phyloP scores from a whole-genome alignment of 495 filamentous ascomycete species.

The Lophiotrema nucula region DNA sequence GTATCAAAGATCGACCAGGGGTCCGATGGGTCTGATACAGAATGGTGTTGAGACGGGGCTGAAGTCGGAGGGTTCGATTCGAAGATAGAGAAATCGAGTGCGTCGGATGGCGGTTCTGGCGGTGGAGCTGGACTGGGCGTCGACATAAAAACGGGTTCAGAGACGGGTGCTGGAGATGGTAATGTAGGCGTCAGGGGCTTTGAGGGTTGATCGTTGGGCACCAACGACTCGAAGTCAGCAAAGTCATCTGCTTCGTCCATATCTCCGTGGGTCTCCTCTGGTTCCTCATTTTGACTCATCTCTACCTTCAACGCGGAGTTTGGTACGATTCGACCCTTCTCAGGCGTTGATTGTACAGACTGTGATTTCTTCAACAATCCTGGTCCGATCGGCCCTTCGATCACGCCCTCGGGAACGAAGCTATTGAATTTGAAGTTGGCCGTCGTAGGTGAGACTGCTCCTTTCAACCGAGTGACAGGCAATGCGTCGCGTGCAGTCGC shows the following conservation, averaged over 20 bases:
- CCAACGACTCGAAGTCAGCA: constrained; percentile 3
- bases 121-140: background rate
- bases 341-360: background rate
- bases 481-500: background rate
- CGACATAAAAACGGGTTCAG: background rate
- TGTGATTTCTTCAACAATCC: constrained; percentile 5
- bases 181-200: background rate
- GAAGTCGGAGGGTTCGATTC: constrained; percentile 13
- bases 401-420: constrained; percentile 7
- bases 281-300: background rate
- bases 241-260: constrained; percentile 1
- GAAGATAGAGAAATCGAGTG: constrained; percentile 31
- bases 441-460: constrained; percentile 21
- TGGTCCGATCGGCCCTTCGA: constrained; percentile 18
- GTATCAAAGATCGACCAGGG: constrained; percentile 23
- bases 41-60: background rate
- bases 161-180: background rate
- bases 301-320: background rate
- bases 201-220: background rate
- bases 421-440: constrained; percentile 14
- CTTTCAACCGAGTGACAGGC: constrained; percentile 19
- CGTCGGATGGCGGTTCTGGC: background rate
- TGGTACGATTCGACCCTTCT: background rate
- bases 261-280: background rate
- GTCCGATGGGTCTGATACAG: constrained; percentile 6